Evolutionary conservation across 768 basidiomycete species (phyloP).

Genomic region (Leucocoprinus leucothites): DNA sequence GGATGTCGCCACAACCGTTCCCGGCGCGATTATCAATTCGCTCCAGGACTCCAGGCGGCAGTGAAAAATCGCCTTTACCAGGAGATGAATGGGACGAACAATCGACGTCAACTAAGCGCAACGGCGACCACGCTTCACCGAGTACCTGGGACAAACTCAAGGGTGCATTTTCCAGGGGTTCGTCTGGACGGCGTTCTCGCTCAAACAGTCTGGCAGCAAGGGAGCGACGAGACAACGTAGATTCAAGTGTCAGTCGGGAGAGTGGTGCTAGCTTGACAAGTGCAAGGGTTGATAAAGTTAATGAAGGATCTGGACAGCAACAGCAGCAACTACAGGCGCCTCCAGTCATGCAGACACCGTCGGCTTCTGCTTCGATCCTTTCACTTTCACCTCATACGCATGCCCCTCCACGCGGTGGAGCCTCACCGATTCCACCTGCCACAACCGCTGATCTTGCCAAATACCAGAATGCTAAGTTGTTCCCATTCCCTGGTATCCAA

Average conservation of each 20-base stretch:
- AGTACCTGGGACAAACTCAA: constrained; percentile 75
- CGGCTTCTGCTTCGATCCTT: constrained; percentile 69
- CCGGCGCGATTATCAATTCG: constrained; percentile 62
- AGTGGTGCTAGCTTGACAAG: constrained; percentile 71
- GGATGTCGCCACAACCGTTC: constrained; percentile 49
- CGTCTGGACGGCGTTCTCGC: constrained; percentile 73
- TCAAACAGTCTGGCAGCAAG: constrained; percentile 72
- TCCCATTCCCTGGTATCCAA: constrained; percentile 87
- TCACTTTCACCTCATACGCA: constrained; percentile 54
- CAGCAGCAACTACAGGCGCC: constrained; percentile 42
- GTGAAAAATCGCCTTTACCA: constrained; percentile 54
- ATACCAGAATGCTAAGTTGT: constrained; percentile 78
- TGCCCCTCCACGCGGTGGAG: constrained; percentile 45
- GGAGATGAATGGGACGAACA: constrained; percentile 52
- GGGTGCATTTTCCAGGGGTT: constrained; percentile 61
- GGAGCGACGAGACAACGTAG: constrained; percentile 64
- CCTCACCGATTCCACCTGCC: constrained; percentile 77
- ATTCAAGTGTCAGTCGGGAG: constrained; percentile 72
- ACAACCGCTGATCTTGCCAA: constrained; percentile 67
- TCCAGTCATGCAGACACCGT: constrained; percentile 54
- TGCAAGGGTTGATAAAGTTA: constrained; percentile 54
- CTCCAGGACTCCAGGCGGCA: constrained; percentile 46
- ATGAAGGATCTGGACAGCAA: constrained; percentile 18
- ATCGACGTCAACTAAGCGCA: constrained; percentile 49
- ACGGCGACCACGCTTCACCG: constrained; percentile 49